A percentile compares a stretch with the other conserved stretches of the same genome.
These are phyloP conservation scores for Phoma sp. DNA, from an alignment of 2,329 filamentous ascomycete genomes.

Conservation along the genomic window DNA sequence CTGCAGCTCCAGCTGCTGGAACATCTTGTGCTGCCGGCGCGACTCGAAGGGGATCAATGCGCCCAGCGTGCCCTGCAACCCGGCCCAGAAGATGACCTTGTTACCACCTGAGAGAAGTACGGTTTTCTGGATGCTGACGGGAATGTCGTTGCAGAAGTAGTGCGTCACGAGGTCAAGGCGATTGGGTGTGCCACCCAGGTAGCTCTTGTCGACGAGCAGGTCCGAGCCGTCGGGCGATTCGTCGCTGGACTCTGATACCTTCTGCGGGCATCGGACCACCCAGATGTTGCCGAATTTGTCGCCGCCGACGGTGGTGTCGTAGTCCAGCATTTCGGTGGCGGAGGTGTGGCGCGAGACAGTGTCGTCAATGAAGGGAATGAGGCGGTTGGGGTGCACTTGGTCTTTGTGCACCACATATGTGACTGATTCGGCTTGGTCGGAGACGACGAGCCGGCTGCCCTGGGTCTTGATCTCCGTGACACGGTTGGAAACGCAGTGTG, in stretches of 20 bases:
- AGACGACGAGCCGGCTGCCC: constrained; percentile 87
- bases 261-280: constrained; percentile 84
- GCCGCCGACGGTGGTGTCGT: constrained; percentile 91
- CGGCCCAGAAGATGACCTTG: constrained; percentile 90
- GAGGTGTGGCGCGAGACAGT: constrained; percentile 89
- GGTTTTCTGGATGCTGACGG: constrained; percentile 87
- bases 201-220: constrained; percentile 86
- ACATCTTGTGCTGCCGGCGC: constrained; percentile 96
- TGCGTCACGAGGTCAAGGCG: constrained; percentile 85
- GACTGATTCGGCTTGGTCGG: constrained; percentile 90
- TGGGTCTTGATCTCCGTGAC: constrained; percentile 90
- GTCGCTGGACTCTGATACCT: constrained; percentile 86
- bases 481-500: constrained; percentile 73
- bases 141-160: constrained; percentile 90
- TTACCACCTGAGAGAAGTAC: constrained; percentile 89
- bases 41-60: constrained; percentile 90
- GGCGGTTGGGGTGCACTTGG: constrained; percentile 73
- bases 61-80: constrained; percentile 91
- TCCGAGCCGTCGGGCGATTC: constrained; percentile 90
- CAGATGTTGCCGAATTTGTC: constrained; percentile 99
- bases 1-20: constrained; percentile 90
- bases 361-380: constrained; percentile 94
- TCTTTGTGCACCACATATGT: constrained; percentile 94
- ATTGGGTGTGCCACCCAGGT: constrained; percentile 87
- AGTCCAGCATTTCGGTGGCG: constrained; percentile 92